phyloP scores from a whole-genome alignment of 306 rosid species.

The Prunus mongolica region DNA sequence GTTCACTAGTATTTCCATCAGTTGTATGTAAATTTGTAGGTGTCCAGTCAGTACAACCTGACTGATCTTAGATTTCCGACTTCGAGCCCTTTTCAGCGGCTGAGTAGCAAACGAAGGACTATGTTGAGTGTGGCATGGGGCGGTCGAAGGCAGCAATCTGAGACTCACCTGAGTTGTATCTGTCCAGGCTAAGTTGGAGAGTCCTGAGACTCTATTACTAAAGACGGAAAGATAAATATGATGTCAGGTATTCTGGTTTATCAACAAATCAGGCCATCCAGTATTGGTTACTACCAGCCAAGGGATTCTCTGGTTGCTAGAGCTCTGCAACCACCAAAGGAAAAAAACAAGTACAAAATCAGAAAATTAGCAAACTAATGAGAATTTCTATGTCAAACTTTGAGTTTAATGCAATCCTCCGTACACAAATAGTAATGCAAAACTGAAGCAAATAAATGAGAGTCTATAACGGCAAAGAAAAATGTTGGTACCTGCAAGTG shows the following conservation, averaged over 20 bases:
- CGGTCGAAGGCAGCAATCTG: background rate
- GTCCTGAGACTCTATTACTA: background rate
- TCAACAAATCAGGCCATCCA: background rate
- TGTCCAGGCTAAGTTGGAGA: background rate
- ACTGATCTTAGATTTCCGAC: background rate
- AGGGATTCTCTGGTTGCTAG: constrained; percentile 55
- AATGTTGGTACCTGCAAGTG: constrained; percentile 64
- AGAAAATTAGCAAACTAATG: background rate
- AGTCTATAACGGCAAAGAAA: constrained; percentile 5
- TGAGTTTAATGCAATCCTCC: background rate
- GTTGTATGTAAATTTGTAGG: background rate
- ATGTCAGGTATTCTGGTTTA: constrained; percentile 2
- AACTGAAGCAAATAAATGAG: background rate
- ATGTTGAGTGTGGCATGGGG: background rate
- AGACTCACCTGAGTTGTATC: background rate
- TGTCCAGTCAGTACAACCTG: background rate
- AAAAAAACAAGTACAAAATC: background rate
- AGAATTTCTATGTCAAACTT: background rate
- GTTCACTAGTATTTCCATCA: background rate
- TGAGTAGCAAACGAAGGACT: background rate
- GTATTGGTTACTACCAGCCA: constrained; percentile 9
- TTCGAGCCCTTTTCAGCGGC: background rate
- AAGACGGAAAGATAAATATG: background rate
- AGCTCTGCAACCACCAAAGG: constrained; percentile 51
- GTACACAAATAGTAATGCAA: background rate